phyloP scores from a whole-genome alignment of 176 grass and related monocot species.

The Themeda triandra region DNA sequence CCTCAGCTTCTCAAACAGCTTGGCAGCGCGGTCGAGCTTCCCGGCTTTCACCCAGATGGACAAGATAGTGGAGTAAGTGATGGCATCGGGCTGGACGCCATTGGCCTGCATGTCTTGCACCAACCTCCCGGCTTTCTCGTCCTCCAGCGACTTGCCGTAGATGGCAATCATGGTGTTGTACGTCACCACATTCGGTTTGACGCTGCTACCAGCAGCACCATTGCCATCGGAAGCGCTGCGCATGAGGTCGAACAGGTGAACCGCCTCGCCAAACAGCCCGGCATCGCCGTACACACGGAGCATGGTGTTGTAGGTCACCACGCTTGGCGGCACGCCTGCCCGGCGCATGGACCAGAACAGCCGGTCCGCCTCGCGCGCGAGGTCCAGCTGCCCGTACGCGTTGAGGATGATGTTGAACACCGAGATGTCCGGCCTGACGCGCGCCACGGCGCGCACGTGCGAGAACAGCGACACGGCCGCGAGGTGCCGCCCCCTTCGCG shows the following conservation, averaged over 20 bases:
- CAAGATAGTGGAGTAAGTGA: conserved; percentile 89
- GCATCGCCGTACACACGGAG: conserved; percentile 88
- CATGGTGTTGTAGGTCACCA: conserved; percentile 97
- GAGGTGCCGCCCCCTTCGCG: conserved; percentile 61
- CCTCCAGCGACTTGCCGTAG: conserved; percentile 88
- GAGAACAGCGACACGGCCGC: conserved; percentile 85
- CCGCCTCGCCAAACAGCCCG: conserved; percentile 90
- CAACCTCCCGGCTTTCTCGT: conserved; percentile 84
- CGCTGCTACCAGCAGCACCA: conserved; percentile 2
- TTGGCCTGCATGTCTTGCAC: conserved; percentile 79
- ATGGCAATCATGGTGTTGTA: conserved; percentile 95
- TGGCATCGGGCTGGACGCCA: conserved; percentile 69
- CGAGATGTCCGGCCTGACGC: conserved; percentile 65
- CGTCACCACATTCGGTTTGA: conserved; percentile 81
- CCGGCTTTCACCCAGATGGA: conserved; percentile 93
- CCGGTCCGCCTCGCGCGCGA: conserved; percentile 74
- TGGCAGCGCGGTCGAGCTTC: conserved; percentile 75
- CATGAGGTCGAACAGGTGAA: conserved; percentile 85
- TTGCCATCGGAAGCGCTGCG: conserved; percentile 15
- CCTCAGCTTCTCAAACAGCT: conserved; percentile 83
- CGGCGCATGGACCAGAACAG: conserved; percentile 92
- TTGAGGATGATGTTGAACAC: conserved; percentile 84
- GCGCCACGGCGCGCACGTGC: conserved; percentile 66
- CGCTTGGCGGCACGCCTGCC: conserved; percentile 55
- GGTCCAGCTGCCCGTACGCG: conserved; percentile 89